Evolutionary conservation across 75 land plant genomes (phyloP).

Genomic region (Picea glauca): DNA sequence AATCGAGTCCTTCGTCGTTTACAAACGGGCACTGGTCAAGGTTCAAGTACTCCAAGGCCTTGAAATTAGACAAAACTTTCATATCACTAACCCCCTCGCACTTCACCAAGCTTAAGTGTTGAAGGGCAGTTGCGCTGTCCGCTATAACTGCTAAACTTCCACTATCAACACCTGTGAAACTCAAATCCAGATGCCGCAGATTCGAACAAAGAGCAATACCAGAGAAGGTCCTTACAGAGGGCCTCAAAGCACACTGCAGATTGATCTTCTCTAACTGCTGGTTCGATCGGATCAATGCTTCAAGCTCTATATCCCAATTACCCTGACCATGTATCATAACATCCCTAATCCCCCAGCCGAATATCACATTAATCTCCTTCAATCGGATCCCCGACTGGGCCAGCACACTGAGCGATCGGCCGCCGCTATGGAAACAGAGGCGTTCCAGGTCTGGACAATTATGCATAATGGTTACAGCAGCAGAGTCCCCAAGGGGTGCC

Average conservation of each 20-base stretch:
- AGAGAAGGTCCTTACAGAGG: slow-evolving; percentile 33
- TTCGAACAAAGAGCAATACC: slow-evolving; percentile 26
- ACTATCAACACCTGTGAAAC: slow-evolving; percentile 39
- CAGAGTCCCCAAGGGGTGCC: slow-evolving; percentile 19
- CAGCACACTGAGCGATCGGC: slow-evolving; percentile 29
- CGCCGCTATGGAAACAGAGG: slow-evolving; percentile 28
- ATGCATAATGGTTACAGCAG: slow-evolving; percentile 15
- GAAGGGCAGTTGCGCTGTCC: slow-evolving; percentile 15
- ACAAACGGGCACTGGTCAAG: slow-evolving; percentile 41
- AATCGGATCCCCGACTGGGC: slow-evolving; percentile 22
- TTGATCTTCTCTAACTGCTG: slow-evolving; percentile 20
- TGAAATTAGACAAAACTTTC: slow-evolving; percentile 17
- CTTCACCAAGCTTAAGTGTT: slow-evolving; percentile 25
- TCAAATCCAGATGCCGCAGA: slow-evolving; percentile 27
- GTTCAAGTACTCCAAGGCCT: slow-evolving; percentile 23
- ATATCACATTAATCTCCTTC: slow-evolving; percentile 20
- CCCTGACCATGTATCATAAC: neutral
- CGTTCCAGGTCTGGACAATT: slow-evolving; percentile 21
- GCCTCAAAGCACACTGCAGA: slow-evolving; percentile 30
- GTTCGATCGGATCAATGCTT: slow-evolving; percentile 22
- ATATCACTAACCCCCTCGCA: slow-evolving; percentile 24
- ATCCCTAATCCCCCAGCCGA: slow-evolving; percentile 31
- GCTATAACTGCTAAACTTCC: slow-evolving; percentile 28
- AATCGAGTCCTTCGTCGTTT: slow-evolving; percentile 38
- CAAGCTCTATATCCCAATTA: slow-evolving; percentile 14